Conservation (phyloP, 768 basidiomycete genomes). For the Mycena metata region DNA sequence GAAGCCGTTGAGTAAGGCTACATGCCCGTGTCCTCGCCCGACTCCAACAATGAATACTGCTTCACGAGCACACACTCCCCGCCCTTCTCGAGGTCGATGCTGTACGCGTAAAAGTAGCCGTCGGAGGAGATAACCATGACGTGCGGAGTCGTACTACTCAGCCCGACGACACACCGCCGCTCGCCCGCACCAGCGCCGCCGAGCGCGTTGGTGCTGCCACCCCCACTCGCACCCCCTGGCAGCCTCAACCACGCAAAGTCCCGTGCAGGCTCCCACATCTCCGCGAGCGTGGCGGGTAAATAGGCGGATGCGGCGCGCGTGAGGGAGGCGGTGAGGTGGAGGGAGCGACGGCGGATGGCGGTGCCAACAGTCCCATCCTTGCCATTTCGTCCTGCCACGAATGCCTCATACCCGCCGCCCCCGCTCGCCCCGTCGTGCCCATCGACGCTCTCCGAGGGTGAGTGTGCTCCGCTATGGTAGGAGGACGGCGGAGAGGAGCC, state of each 20-base stretch:
- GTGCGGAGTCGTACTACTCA: conserved; percentile 93
- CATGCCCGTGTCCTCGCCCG: conserved; percentile 32
- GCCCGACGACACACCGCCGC: conserved; percentile 87
- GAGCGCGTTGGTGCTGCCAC: conserved; percentile 3
- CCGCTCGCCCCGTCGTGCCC: conserved; percentile 67
- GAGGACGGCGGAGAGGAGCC: conserved; percentile 7
- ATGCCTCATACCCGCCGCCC: conserved; percentile 80
- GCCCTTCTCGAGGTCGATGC: conserved; percentile 94
- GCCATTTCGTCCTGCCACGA: conserved; percentile 72
- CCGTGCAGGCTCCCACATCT: conserved; percentile 96
- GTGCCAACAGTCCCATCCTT: conserved; percentile 68
- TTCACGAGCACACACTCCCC: conserved; percentile 96
- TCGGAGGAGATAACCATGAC: conserved; percentile 98
- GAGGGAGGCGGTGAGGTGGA: conserved; percentile 81
- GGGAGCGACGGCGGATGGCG: conserved; percentile 74
- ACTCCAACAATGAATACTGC: conserved; percentile 68
- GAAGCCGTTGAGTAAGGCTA: conserved; percentile 3
- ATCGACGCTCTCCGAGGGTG: conserved; percentile 74
- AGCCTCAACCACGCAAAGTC: conserved; percentile 94
- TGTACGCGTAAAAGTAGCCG: conserved; percentile 96
- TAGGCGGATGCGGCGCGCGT: conserved; percentile 88
- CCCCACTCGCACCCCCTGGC: conserved; percentile 52
- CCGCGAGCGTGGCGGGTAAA: conserved; percentile 83
- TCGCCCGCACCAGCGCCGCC: conserved; percentile 60
- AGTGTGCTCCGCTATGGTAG: conserved; percentile 1